A percentile compares a stretch with the other conserved stretches of the same genome.
phyloP scores from a whole-genome alignment of 2,329 filamentous ascomycete genomes.

The Colletotrichum sp. region DNA sequence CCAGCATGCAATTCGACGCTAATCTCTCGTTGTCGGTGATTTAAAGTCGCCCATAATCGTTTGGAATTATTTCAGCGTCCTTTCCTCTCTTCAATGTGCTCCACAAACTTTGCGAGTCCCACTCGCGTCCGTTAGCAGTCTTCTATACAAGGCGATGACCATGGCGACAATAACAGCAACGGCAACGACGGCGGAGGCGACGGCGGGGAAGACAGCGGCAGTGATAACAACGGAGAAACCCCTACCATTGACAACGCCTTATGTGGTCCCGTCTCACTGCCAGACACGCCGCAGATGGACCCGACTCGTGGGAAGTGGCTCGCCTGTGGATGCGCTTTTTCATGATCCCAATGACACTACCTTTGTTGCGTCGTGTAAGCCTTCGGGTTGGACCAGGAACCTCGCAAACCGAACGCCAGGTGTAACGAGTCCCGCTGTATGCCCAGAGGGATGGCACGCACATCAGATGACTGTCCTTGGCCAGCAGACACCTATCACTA shows the following conservation, averaged over 20 bases:
- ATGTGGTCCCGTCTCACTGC: too few species aligned
- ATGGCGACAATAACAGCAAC: not conserved
- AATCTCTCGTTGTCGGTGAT: not conserved
- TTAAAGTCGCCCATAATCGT: too few species aligned
- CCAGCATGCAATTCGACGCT: rapidly evolving
- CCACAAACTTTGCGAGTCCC: not conserved
- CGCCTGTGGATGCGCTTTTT: too few species aligned
- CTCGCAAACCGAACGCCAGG: too few species aligned
- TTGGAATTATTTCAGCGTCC: not conserved
- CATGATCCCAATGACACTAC: too few species aligned
- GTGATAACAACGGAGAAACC: too few species aligned
- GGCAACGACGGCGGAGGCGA: not conserved
- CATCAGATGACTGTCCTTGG: not conserved
- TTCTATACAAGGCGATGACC: not conserved
- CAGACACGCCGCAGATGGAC: too few species aligned
- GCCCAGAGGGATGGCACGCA: not conserved
- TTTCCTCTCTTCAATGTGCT: not conserved
- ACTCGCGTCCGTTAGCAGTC: not conserved
- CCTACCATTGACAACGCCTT: too few species aligned
- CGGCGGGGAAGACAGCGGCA: too few species aligned
- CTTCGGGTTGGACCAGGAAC: too few species aligned
- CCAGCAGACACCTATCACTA: rapidly evolving
- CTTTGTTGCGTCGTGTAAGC: too few species aligned
- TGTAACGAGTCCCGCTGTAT: not conserved
- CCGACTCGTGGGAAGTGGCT: too few species aligned